Base-by-base conservation (phyloP, 2,329 filamentous ascomycete species). In the Xylariaceae sp. region DNA sequence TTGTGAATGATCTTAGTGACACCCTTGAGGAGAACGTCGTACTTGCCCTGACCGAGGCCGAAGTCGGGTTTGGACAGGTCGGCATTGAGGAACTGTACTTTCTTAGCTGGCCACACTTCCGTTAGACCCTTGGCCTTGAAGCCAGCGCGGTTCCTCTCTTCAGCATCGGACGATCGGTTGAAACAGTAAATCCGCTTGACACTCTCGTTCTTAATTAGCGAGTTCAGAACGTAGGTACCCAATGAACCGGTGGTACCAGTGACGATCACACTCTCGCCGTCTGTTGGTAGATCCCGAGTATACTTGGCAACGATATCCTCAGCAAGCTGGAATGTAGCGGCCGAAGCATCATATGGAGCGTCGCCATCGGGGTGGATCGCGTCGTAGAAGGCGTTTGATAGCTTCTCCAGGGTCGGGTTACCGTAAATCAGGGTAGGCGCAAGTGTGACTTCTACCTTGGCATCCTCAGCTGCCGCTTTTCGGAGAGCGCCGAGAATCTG, bases 1-100 rank as follows among this genome's bases (percentile, higher is more conserved):
- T 76, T 79, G 66, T 82, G 57, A 36, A 78, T 72, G 19, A 80
- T 67, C 41, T 69, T 68, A 45, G 76, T 74, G 0, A 68, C 69
- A 3, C 71, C 59, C 10, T 61, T 53, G 4, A 71, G 61, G 1
- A 77, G 61, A 1, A 67, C 59, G 42, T 66, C 42, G 62, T 73
- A 68, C 5, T 63, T 66, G 6, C 62, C 59, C 6, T 67, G 55
- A 12, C 44, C 54, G 0, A 85, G 66, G 0, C 80, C 80, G 0
- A 85, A 67, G 10, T 69, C 60, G 0, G 70, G 64, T 30, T 73
- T 68, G 0, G 71, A 67, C 2, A 75, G 66, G 55, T 83, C 76
- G 2, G 72, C 72, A 27, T 75, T 69, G 5, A 77, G 60, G 39
- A 81, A 78, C 49, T 75, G 67, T 6, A 74, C 68, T 62, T 69